phyloP scores from a whole-genome alignment of 192 early-diverging fungal species.

The Dimargaris xerosporica region DNA sequence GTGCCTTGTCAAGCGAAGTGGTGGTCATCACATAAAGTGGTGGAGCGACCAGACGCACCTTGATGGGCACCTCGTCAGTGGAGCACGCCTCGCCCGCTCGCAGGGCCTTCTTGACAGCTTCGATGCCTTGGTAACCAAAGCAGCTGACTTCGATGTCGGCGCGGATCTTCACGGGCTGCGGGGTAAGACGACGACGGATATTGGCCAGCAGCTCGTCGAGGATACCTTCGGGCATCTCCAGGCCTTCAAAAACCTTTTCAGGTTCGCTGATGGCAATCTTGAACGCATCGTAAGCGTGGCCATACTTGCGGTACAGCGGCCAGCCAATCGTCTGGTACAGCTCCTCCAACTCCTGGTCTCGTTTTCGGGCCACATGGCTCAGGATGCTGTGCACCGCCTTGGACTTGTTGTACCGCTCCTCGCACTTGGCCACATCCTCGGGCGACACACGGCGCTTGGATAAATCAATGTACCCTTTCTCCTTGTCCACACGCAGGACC shows the following conservation, averaged over 20 bases:
- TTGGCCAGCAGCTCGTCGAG: constrained; percentile 60
- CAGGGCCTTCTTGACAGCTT: constrained; percentile 85
- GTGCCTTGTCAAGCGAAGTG: constrained; percentile 63
- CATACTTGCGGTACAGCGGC: constrained; percentile 91
- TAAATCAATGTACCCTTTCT: constrained; percentile 98
- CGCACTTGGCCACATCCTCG: constrained; percentile 79
- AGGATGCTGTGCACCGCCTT: constrained; percentile 45
- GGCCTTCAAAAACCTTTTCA: constrained; percentile 68
- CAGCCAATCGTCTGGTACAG: constrained; percentile 76
- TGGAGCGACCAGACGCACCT: constrained; percentile 81
- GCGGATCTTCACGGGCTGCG: constrained; percentile 90
- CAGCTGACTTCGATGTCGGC: constrained; percentile 91
- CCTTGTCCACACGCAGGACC: constrained; percentile 89
- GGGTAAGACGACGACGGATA: constrained; percentile 84
- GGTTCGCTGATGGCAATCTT: constrained; percentile 80
- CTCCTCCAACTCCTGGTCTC: constrained; percentile 62
- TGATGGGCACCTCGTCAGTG: constrained; percentile 62
- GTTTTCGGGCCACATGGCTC: constrained; percentile 62
- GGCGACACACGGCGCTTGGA: constrained; percentile 84
- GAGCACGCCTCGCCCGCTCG: constrained; percentile 69
- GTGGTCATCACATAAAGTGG: constrained; percentile 89
- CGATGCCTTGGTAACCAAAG: constrained; percentile 87
- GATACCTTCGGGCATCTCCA: constrained; percentile 45
- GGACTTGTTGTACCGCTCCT: constrained; percentile 88
- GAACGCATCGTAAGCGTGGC: constrained; percentile 95